Conservation (phyloP, 108 stramenopile species). For the Fragilaria radians region DNA sequence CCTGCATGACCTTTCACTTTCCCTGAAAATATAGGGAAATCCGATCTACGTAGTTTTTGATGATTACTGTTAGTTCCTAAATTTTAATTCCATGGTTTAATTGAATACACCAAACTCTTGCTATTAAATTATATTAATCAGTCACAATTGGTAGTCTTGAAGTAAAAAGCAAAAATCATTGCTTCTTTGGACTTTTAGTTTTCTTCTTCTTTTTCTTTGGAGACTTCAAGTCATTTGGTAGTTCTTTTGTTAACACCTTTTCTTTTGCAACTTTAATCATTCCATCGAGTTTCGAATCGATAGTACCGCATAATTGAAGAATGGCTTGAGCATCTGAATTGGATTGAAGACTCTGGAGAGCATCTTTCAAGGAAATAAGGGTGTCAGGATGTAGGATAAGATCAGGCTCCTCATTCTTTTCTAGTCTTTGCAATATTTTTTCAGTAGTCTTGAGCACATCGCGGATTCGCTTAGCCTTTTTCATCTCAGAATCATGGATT, state of each 20-base stretch:
- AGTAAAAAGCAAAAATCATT: neutral
- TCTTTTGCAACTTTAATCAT: conserved; percentile 7
- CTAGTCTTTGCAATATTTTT: conserved; percentile 28
- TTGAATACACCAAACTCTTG: too few species aligned
- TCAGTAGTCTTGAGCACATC: conserved; percentile 40
- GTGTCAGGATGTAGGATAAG: neutral
- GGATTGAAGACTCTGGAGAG: neutral
- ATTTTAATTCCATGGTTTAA: too few species aligned
- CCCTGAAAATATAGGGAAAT: too few species aligned
- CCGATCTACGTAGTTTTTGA: too few species aligned
- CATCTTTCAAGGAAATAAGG: conserved; percentile 6
- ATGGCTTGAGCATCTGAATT: conserved; percentile 22
- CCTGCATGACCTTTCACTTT: too few species aligned
- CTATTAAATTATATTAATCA: too few species aligned
- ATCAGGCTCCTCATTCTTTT: conserved; percentile 4
- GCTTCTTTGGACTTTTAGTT: conserved; percentile 30
- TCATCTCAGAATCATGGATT: conserved; percentile 44
- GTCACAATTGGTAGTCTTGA: too few species aligned
- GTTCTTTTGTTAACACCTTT: conserved; percentile 1
- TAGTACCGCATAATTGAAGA: neutral
- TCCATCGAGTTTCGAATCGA: conserved; percentile 11
- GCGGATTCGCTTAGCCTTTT: conserved; percentile 38
- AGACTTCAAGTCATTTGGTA: neutral
- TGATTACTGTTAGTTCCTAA: too few species aligned
- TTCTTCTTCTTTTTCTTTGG: conserved; percentile 43